Evolutionary conservation across 768 basidiomycete genomes (phyloP).

Genomic region (Calvatia gigantea): DNA sequence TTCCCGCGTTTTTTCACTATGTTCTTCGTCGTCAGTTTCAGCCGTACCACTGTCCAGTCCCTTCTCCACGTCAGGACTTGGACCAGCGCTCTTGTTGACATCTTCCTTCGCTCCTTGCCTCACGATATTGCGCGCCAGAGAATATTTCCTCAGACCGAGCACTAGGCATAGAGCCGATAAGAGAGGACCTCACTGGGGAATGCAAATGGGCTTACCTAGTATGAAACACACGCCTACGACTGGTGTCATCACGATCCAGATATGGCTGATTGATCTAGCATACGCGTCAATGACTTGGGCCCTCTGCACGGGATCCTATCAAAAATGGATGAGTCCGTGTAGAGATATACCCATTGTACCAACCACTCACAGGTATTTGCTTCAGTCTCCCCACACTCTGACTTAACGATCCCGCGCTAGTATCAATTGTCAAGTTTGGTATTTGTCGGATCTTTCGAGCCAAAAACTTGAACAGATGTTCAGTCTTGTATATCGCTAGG

Average conservation of each 20-base stretch:
- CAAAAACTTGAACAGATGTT: slow-evolving; percentile 25
- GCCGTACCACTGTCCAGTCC: not conserved
- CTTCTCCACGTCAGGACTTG: slow-evolving; percentile 19
- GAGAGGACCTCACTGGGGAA: not conserved
- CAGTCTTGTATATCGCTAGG: not conserved
- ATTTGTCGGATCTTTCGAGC: slow-evolving; percentile 34
- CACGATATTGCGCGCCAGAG: slow-evolving; percentile 49
- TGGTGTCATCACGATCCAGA: slow-evolving; percentile 66
- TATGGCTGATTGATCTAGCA: slow-evolving; percentile 54
- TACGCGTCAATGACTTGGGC: slow-evolving; percentile 56
- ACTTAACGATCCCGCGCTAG: slow-evolving; percentile 38
- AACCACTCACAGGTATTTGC: slow-evolving; percentile 37
- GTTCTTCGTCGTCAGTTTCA: not conserved
- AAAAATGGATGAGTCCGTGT: not conserved
- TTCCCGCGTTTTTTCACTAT: not conserved
- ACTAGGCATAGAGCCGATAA: slow-evolving; percentile 27
- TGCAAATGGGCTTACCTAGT: slow-evolving; percentile 32
- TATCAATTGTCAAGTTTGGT: slow-evolving; percentile 31
- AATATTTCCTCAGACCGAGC: slow-evolving; percentile 56
- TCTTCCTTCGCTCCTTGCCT: slow-evolving; percentile 30
- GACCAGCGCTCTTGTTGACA: slow-evolving; percentile 10
- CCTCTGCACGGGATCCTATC: slow-evolving; percentile 47
- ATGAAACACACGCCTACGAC: slow-evolving; percentile 51
- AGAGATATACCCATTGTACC: not conserved
- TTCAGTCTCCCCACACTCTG: slow-evolving; percentile 43